These are phyloP conservation scores for Pinus albicaulis DNA, from an alignment of 75 land plant genomes.

Conservation along the genomic window DNA sequence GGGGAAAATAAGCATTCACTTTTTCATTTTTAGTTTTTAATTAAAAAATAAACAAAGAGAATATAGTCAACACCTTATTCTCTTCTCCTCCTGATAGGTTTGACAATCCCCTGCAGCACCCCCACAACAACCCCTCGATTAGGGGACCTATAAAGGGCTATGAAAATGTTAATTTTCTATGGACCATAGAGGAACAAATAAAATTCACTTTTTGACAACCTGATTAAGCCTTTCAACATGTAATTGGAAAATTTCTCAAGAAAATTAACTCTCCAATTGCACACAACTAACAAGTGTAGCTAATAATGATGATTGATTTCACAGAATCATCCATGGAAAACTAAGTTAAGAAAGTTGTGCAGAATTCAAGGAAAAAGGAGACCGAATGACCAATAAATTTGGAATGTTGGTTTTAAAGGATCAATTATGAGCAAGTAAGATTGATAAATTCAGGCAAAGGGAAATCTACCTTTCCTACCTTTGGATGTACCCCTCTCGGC, in stretches of 20 bases:
- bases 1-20: neutral
- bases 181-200: too few relatives aligned
- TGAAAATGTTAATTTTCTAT: slow-evolving; percentile 85
- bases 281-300: neutral
- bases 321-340: neutral
- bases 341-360: too few relatives aligned
- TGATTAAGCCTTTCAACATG: neutral
- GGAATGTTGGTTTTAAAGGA: too few relatives aligned
- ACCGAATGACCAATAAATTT: too few relatives aligned
- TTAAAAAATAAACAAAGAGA: neutral
- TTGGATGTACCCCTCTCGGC: slow-evolving; percentile 92
- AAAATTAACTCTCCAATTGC: neutral
- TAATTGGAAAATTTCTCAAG: too few relatives aligned
- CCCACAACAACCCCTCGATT: slow-evolving; percentile 96
- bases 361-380: too few relatives aligned
- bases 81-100: slow-evolving; percentile 99
- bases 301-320: neutral
- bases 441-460: too few relatives aligned
- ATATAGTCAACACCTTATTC: too few relatives aligned
- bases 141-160: slow-evolving; percentile 81
- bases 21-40: neutral
- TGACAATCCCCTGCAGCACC: slow-evolving; percentile 99
- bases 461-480: slow-evolving; percentile 89
- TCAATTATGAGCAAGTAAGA: neutral
- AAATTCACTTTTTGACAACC: neutral